Evolutionary conservation across 768 basidiomycete genomes (phyloP).

Genomic region (Mycena kentingensis): DNA sequence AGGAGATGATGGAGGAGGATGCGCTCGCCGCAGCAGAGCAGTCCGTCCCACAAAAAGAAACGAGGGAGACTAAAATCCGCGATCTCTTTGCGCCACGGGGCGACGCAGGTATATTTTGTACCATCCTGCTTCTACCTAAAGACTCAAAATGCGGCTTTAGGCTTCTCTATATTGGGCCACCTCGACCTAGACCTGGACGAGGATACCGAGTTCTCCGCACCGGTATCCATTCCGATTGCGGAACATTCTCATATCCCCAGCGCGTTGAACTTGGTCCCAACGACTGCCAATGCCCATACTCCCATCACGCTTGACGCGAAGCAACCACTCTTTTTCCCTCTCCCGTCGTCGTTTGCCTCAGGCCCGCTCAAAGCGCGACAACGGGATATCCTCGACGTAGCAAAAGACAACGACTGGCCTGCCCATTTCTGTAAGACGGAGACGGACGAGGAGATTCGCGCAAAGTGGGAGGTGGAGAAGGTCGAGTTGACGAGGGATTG

Average conservation of each 20-base stretch:
- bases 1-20: constrained; percentile 14
- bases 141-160: constrained; percentile 39
- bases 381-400: constrained; percentile 51
- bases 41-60: constrained; percentile 4
- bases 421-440: constrained; percentile 56
- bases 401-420: constrained; percentile 50
- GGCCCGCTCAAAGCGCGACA: constrained; percentile 34
- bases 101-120: constrained; percentile 57
- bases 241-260: no score
- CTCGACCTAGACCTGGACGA: constrained; percentile 74
- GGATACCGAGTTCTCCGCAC: constrained; percentile 35
- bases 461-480: constrained; percentile 71
- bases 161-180: constrained; percentile 76
- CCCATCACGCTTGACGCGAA: constrained; percentile 50
- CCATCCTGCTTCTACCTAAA: background rate
- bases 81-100: constrained; percentile 74
- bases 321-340: constrained; percentile 67
- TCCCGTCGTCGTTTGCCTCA: constrained; percentile 29
- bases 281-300: constrained; percentile 11
- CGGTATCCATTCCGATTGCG: no score
- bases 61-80: constrained; percentile 48
- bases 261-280: constrained; percentile 13
- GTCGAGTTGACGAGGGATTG: constrained; percentile 70
- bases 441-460: constrained; percentile 61
- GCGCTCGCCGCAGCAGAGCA: constrained; percentile 17